phyloP scores from a whole-genome alignment of 306 rosid species.

The Vicia sativa region DNA sequence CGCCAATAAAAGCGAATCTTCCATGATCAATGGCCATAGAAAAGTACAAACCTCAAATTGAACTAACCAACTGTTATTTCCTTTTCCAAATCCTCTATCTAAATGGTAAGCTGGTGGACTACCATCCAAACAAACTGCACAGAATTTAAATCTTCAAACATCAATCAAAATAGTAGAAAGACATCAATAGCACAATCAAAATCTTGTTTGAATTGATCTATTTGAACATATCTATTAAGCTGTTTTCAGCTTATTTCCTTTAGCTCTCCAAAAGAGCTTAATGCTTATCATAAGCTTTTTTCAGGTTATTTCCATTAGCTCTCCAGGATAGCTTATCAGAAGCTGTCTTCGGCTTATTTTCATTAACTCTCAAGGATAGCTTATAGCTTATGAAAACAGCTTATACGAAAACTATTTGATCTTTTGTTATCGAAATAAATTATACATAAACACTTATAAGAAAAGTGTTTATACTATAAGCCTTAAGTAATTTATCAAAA shows the following conservation, averaged over 20 bases:
- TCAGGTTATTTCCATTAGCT: not conserved
- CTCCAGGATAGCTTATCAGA: not conserved
- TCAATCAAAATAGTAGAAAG: constrained; percentile 15
- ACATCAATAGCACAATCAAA: not conserved
- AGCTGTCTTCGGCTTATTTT: not conserved
- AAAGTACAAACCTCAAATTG: constrained; percentile 74
- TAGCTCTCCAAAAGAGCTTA: not conserved
- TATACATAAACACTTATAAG: not conserved
- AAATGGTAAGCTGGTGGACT: constrained; percentile 94
- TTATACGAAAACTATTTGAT: not conserved
- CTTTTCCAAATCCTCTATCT: constrained; percentile 74
- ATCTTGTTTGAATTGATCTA: not conserved
- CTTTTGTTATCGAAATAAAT: not conserved
- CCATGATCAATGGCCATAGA: constrained; percentile 17
- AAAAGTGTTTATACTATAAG: not conserved
- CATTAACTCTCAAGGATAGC: not conserved
- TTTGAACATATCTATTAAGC: not conserved
- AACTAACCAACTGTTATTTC: constrained; percentile 80
- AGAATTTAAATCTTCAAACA: constrained; percentile 32
- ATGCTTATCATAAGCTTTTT: not conserved
- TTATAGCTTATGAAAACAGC: not conserved
- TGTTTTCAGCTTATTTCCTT: not conserved
- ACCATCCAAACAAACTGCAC: constrained; percentile 94
- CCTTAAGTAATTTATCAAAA: not conserved
- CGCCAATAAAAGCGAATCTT: not conserved